Percentiles rank a stretch among this genome's conserved stretches.
These are phyloP conservation scores for Blepharisma undulans DNA, from an alignment of 169 alveolate species.

Conservation along the genomic window DNA sequence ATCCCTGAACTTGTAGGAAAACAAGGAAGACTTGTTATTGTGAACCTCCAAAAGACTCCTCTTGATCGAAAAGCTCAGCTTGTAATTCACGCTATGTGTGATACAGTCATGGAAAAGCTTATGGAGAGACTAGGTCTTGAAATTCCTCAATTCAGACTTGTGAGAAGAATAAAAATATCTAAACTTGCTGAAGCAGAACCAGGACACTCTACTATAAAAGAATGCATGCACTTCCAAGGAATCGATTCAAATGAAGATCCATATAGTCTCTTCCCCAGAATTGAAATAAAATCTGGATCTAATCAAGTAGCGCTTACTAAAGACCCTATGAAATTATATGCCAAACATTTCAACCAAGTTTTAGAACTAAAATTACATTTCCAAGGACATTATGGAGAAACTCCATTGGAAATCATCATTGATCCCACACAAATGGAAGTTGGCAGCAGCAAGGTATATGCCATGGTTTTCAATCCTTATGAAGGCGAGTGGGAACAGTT, in stretches of 20 bases:
- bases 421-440: not conserved
- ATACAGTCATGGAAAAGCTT: conserved; percentile 7
- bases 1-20: conserved; percentile 62
- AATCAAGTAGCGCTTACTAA: not conserved
- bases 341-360: not conserved
- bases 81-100: conserved; percentile 6
- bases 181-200: not conserved
- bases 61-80: conserved; percentile 5
- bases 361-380: not conserved
- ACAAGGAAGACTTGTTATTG: conserved; percentile 72
- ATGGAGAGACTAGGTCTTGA: conserved; percentile 7
- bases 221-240: not conserved
- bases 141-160: conserved; percentile 18
- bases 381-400: conserved; percentile 14
- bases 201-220: not conserved
- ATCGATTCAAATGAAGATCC: conserved; percentile 2
- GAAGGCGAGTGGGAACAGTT: not conserved
- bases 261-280: not conserved
- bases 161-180: not conserved
- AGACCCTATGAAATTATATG: not conserved
- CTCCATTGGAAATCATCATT: not conserved
- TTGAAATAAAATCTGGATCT: not conserved
- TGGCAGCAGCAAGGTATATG: not conserved
- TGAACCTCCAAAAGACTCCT: conserved; percentile 67
- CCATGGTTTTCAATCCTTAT: not conserved